Base-by-base conservation (phyloP, 1,284 basidiomycete genomes). In the Pascua sp. region DNA sequence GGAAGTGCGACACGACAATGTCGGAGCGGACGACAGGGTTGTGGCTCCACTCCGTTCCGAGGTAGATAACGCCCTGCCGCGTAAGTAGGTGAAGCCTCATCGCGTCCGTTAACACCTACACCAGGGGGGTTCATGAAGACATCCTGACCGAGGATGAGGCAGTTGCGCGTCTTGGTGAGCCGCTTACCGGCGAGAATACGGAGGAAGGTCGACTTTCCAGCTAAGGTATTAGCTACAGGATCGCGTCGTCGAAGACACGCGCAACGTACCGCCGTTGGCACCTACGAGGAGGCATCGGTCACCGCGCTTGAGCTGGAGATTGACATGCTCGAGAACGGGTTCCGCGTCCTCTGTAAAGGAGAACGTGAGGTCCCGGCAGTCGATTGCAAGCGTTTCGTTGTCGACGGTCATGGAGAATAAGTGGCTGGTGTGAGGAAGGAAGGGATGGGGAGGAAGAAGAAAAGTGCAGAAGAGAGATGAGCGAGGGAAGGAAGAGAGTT, bases 21-120 rank as follows among this genome's bases (percentile, higher is more conserved):
- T 96, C 93, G 5, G 89, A 83, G 42, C 94, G 85, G 3, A 98
- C 95, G 51, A 98, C 94, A 1, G 93, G 93, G 78, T 98, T 98
- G 85, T 90, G 90, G 5, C 92, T 87, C 90, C 89, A 94, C 79
- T 93, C 90, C 1, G 91, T 90, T 53, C 94, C 94, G 24, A 98
- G 84, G 73, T 93, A 95, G 10, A 91, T 89, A 24, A 96, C 84
- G 9, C 90, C 90, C 47, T 83, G 47, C 5, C 7, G 47, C n/a
- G 45, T 46, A 53, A 53, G 53, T 45, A 13, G 43, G 16, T 40
- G 51, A 8, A 10, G 8, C 9, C 45, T 13, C 18, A 13, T 5
- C 12, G n/a, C 2, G 41, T 10, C 9, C 12, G 17, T 40, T 10
- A 37, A 5, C 15, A 65, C 78, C 56, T 51, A 79, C 79, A 15